Base-by-base conservation (phyloP, 78 protist species). In the Dictyostelium brefeldianum region DNA sequence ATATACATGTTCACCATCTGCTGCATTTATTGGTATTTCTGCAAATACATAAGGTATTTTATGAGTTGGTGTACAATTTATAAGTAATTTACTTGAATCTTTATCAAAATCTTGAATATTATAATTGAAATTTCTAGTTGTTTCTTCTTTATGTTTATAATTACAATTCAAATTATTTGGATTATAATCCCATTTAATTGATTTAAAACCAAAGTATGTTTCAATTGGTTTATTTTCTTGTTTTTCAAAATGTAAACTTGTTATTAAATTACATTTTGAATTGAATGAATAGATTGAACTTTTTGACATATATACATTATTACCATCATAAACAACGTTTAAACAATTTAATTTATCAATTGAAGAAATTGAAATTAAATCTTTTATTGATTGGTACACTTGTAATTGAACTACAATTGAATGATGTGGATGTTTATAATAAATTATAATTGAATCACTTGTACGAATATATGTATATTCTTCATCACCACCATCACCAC, bases 271-370 rank as follows among this genome's bases (percentile, higher is more conserved):
- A 27, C 0, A 18, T 25, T 43, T 62, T 10, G 70, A 18, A 25
- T 47, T 41, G 2, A 70, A 70, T 31, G 81, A 48, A 18, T 41
- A 20, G 0, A 90, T 22, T 8, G 80, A 69, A 36, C 5, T 36
- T 48, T 48, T 51, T 2, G 56, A 31, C 48, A 43, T 90, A 5
- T 29, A 59, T 8, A 90, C 81, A 8, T 90, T 84, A 0, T 78
- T 81, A 48, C 70, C 70, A 25, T 62, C 70, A 25, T 62, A 62
- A 10, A 62, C 70, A 1, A 43, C 36, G 6, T 27, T 18, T 62
- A 62, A 62, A 62, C 70, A 62, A 62, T 62, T 4, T 6, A 62
- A 62, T 62, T 62, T 17, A 62, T n/a, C 1, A 5, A 62, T 4
- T 62, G 14, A 27, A 25, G 10, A 8, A 5, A 22, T 25, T 0